Conservation (phyloP, 345 rosid species). For the Conringia planisiliqua region DNA sequence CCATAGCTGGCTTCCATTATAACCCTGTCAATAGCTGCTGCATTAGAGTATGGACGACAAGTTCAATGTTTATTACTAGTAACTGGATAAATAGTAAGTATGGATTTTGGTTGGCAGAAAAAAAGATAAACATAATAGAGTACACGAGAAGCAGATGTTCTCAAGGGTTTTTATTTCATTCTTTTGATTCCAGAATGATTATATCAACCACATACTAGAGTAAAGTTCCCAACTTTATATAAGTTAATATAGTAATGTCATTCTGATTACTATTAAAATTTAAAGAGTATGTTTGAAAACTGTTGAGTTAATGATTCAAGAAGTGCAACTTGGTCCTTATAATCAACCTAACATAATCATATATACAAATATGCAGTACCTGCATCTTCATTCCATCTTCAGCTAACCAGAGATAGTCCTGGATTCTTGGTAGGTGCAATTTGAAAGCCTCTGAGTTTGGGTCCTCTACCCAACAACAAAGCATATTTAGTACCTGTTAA, state of each 20-base stretch:
- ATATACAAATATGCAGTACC: constrained; percentile 39
- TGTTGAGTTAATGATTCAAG: constrained; percentile 9
- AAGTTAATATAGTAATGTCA: background rate
- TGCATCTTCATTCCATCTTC: constrained; percentile 99
- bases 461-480: constrained; percentile 98
- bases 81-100: background rate
- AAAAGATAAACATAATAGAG: background rate
- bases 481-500: constrained; percentile 86
- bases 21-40: constrained; percentile 63
- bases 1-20: constrained; percentile 98
- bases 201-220: background rate
- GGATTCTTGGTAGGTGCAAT: constrained; percentile 77
- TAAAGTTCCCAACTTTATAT: background rate
- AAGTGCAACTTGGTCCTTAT: background rate
- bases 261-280: background rate
- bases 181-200: background rate
- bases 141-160: background rate
- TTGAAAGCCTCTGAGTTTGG: constrained; percentile 96
- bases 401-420: constrained; percentile 91
- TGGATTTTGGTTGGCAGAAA: background rate
- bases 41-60: constrained; percentile 26
- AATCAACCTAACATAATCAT: constrained; percentile 5
- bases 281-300: background rate
- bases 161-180: constrained; percentile 8
- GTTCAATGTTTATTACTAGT: constrained; percentile 11